Evolutionary conservation across 371 early-diverging fungal genomes (phyloP), one percentile per base, ranked within the genome.

Genomic region (Mycotypha africana): DNA sequence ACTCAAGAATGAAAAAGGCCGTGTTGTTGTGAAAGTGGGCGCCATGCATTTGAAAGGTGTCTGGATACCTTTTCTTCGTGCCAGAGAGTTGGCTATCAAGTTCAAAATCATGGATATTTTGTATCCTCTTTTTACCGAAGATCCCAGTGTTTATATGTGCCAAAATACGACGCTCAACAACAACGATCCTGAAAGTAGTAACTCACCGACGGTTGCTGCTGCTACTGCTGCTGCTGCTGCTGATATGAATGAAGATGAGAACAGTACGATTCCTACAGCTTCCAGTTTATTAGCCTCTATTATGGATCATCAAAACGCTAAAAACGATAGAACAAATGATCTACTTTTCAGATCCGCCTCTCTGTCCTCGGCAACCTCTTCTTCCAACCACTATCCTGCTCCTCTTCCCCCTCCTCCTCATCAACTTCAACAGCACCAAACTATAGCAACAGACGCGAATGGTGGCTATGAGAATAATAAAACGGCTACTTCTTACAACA

Each of bases 1-100:
- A 39, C 71, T 91, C 24, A 91, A 91, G 64, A 86, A 86, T 47
- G 91, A 91, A 56, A 84, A 82, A 53, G 89, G 85, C 15, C 74
- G 91, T 38, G 78, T 80, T 16, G 91, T 91, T 6, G 85, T 91
- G 42, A 91, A 91, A 57, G 86, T 85, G 2, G 91, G 91, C 15
- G 83, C 89, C 2, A 89, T 91, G 90, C 85, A 86, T 49, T 70
- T 91, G 24, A 91, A 91, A 56, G 91, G 91, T n/a, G 91, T 91
- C 38, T 91, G 91, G 91, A 84, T 85, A 44, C 78, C 82, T 11
- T 78, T 85, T 56, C 70, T 68, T 12, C 74, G 88, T 50, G 88
- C 87, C n/a, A 72, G 72, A 25, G 80, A 79, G 45, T 54, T 86
- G 45, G 86, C 88, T 11, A 66, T 77, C 32, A 83, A 82, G 25